phyloP scores from a whole-genome alignment of 2,329 filamentous ascomycete species.

The Aspergillus udagawae region DNA sequence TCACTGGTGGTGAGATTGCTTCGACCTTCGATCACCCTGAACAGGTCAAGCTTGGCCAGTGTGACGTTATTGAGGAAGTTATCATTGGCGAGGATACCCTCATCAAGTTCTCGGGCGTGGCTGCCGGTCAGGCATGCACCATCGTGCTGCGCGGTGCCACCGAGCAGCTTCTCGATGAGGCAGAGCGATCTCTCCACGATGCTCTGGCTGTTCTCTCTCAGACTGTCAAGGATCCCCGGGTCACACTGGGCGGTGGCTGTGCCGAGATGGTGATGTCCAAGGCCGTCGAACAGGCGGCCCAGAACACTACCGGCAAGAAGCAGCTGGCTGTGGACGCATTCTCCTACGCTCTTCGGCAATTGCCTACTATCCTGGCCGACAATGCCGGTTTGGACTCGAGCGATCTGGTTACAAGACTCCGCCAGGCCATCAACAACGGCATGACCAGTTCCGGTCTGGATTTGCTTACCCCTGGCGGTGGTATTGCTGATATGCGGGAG shows the following conservation, averaged over 20 bases:
- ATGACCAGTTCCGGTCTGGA: slow-evolving; percentile 90
- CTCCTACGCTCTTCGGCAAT: slow-evolving; percentile 80
- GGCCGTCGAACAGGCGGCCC: slow-evolving; percentile 88
- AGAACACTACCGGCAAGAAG: slow-evolving; percentile 94
- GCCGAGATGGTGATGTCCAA: slow-evolving; percentile 99
- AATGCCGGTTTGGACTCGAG: slow-evolving; percentile 96
- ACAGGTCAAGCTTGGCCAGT: slow-evolving; percentile 91
- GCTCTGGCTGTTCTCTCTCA: slow-evolving; percentile 94
- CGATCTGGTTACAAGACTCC: slow-evolving; percentile 83
- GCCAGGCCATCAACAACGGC: slow-evolving; percentile 92
- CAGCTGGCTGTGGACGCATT: slow-evolving; percentile 90
- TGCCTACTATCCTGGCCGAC: slow-evolving; percentile 95
- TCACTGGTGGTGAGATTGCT: slow-evolving; percentile 95
- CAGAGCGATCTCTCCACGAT: slow-evolving; percentile 92
- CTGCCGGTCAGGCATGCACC: slow-evolving; percentile 89
- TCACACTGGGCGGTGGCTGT: slow-evolving; percentile 90
- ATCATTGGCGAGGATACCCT: slow-evolving; percentile 97
- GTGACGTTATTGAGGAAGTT: slow-evolving; percentile 93
- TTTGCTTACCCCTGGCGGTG: slow-evolving; percentile 81
- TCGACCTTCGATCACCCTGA: slow-evolving; percentile 98
- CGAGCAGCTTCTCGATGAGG: slow-evolving; percentile 94
- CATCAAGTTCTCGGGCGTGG: slow-evolving; percentile 95
- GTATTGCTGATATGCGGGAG: slow-evolving; percentile 93
- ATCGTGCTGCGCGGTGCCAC: slow-evolving; percentile 95
- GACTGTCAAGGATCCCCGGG: slow-evolving; percentile 89